A percentile compares a stretch with the other conserved stretches of the same genome.
Conservation (phyloP, 2,329 filamentous ascomycete species). For the Ophiostoma angusticollis region DNA sequence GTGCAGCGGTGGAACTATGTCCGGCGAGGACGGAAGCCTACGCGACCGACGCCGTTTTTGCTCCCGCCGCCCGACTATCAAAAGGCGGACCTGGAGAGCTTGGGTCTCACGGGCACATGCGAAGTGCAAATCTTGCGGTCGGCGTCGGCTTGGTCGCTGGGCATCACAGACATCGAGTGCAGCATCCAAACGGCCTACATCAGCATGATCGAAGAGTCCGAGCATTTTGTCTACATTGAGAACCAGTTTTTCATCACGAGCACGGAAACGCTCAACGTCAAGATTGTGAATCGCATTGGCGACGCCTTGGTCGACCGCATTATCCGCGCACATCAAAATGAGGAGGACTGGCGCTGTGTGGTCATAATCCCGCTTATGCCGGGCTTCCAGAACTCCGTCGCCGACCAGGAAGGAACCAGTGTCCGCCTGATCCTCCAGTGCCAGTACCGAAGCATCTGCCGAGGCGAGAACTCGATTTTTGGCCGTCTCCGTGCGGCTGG, state of each 20-base stretch:
- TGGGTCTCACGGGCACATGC: constrained; percentile 86
- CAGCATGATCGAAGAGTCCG: constrained; percentile 86
- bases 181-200: constrained; percentile 95
- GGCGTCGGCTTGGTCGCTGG: constrained; percentile 81
- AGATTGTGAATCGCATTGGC: constrained; percentile 85
- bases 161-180: constrained; percentile 75
- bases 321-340: constrained; percentile 67
- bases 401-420: constrained; percentile 85
- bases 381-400: constrained; percentile 95
- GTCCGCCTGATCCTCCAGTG: constrained; percentile 93
- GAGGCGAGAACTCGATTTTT: constrained; percentile 85
- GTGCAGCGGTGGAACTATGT: constrained; percentile 98
- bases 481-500: constrained; percentile 64
- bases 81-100: constrained; percentile 67
- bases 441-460: constrained; percentile 90
- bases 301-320: constrained; percentile 90
- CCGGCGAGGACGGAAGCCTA: constrained; percentile 81
- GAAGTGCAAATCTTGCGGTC: constrained; percentile 94
- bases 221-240: constrained; percentile 97
- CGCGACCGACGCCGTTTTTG: constrained; percentile 82
- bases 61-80: constrained; percentile 89
- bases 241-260: constrained; percentile 98
- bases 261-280: constrained; percentile 74
- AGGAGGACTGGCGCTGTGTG: constrained; percentile 80
- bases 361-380: constrained; percentile 92